These are phyloP conservation scores for Wickerhamomyces silvicola DNA, from an alignment of 805 yeast species.

Conservation along the genomic window DNA sequence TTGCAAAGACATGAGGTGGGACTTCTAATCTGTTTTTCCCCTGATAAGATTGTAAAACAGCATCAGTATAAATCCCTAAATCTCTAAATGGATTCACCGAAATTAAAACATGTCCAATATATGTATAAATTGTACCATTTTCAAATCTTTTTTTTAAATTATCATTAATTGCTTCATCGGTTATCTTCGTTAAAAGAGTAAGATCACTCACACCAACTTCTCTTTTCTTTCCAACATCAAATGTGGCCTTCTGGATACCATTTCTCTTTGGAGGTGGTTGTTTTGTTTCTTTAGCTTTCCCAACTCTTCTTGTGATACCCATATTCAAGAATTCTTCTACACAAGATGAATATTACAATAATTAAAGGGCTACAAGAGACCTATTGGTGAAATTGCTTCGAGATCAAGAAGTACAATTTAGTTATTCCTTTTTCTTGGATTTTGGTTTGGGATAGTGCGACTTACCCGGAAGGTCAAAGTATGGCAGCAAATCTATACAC, in stretches of 20 bases:
- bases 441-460: too few relatives aligned
- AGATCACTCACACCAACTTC: constrained; percentile 98
- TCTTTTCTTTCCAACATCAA: constrained; percentile 80
- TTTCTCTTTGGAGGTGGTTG: constrained; percentile 51
- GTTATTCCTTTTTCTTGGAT: too few relatives aligned
- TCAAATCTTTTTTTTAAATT: constrained; percentile 84
- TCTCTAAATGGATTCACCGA: constrained; percentile 97
- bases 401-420: too few relatives aligned
- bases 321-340: constrained; percentile 25
- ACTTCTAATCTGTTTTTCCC: constrained; percentile 94
- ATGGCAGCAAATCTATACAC: too few relatives aligned
- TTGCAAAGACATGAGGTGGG: constrained; percentile 97
- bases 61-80: constrained; percentile 87
- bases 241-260: constrained; percentile 80
- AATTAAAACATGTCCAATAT: constrained; percentile 89
- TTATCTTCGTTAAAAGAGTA: constrained; percentile 79
- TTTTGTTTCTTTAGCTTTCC: constrained; percentile 48
- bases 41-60: constrained; percentile 65
- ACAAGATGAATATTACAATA: too few relatives aligned
- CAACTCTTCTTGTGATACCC: constrained; percentile 78
- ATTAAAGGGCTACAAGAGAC: too few relatives aligned
- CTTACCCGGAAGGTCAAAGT: too few relatives aligned
- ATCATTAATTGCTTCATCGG: constrained; percentile 89
- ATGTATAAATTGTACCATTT: constrained; percentile 86
- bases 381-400: too few relatives aligned